Conservation (phyloP, 2,329 filamentous ascomycete species). For the Colletotrichum brevisporum region DNA sequence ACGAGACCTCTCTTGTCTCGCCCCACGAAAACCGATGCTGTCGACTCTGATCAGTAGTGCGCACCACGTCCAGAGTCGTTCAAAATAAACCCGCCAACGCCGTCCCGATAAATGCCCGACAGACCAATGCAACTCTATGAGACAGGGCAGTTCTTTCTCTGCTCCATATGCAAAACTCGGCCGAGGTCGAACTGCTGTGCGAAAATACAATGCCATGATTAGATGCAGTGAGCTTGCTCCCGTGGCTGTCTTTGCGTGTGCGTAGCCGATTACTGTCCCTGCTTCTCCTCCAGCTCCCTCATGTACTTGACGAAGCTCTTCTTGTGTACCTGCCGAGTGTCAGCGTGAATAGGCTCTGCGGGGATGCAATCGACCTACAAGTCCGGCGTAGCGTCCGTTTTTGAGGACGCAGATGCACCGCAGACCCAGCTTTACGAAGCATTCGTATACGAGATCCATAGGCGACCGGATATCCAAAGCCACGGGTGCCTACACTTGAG, state of each 20-base stretch:
- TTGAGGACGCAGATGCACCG: slow-evolving; percentile 91
- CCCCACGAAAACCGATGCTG: slow-evolving; percentile 7
- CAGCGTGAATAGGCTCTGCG: not conserved
- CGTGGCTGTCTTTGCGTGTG: no score
- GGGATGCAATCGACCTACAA: slow-evolving; percentile 70
- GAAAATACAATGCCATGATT: no score
- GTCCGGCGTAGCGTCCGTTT: slow-evolving; percentile 87
- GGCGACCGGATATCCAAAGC: slow-evolving; percentile 89
- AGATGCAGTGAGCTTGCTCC: no score
- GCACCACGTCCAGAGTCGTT: no score
- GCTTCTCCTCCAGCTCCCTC: slow-evolving; percentile 80
- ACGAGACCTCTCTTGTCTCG: not conserved
- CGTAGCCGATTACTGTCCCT: slow-evolving; percentile 35
- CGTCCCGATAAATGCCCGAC: no score
- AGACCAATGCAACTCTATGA: no score
- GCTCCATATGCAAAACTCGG: not conserved
- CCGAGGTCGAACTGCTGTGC: no score
- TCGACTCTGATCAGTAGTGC: slow-evolving; percentile 7
- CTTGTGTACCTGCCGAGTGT: slow-evolving; percentile 79
- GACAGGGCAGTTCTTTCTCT: no score
- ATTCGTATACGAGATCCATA: slow-evolving; percentile 96
- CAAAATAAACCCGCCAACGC: no score
- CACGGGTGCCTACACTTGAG: slow-evolving; percentile 76
- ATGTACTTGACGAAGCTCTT: slow-evolving; percentile 97
- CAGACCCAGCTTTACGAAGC: slow-evolving; percentile 93